Conservation (phyloP, 2,329 filamentous ascomycete species). For the Ophiostoma himal-ulmi region DNA sequence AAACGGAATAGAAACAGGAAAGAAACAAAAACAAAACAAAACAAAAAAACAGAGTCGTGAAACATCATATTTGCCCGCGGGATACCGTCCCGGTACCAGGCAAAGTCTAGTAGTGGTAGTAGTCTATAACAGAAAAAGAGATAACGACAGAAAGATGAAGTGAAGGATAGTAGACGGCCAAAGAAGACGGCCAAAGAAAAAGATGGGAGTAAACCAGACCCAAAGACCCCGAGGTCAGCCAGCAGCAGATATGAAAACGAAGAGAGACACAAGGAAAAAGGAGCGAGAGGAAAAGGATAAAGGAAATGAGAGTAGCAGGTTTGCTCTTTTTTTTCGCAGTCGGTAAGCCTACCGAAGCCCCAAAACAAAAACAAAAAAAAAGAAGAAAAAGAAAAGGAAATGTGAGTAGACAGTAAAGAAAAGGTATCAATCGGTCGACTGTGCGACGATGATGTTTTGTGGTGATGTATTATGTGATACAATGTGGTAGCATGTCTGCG, state of each 20-base stretch:
- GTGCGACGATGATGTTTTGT: no score
- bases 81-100: slow-evolving; percentile 12
- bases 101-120: not conserved
- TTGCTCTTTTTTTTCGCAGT: not conserved
- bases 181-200: not conserved
- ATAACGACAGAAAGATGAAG: slow-evolving; percentile 8
- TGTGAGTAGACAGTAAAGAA: not conserved
- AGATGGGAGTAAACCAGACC: slow-evolving; percentile 3
- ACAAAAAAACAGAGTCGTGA: not conserved
- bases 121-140: slow-evolving; percentile 15
- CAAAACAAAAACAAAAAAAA: no score
- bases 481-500: no score
- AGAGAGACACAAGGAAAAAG: not conserved
- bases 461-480: no score
- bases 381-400: no score
- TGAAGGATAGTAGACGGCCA: not conserved
- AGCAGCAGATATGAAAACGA: not conserved
- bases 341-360: slow-evolving; percentile 7
- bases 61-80: slow-evolving; percentile 13
- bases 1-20: not conserved
- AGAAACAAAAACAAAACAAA: slow-evolving; percentile 5
- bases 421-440: not conserved
- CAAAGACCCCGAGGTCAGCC: slow-evolving; percentile 5
- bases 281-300: not conserved
- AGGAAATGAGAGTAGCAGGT: not conserved